Evolutionary conservation across 768 basidiomycete genomes (phyloP).

Genomic region (Tylopilus sp.): DNA sequence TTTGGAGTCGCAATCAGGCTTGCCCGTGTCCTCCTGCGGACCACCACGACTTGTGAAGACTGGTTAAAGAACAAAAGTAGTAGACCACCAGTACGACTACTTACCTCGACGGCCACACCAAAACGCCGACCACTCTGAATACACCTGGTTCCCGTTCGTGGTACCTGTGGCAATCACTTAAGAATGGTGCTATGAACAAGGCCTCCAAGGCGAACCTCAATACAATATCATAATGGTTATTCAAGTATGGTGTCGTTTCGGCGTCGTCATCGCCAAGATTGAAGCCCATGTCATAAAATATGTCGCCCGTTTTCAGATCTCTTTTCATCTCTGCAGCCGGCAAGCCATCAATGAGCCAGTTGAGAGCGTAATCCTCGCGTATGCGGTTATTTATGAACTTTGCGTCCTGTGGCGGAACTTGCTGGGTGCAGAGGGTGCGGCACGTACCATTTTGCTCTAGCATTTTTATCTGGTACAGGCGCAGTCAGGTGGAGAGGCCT

Average conservation of each 20-base stretch:
- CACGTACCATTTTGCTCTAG: slow-evolving; percentile 73
- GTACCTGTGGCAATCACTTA: slow-evolving; percentile 50
- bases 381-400: slow-evolving; percentile 92
- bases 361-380: slow-evolving; percentile 87
- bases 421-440: slow-evolving; percentile 61
- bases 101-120: slow-evolving; percentile 72
- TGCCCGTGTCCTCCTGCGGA: slow-evolving; percentile 39
- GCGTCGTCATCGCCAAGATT: slow-evolving; percentile 78
- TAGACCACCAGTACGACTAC: neutral
- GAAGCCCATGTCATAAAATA: slow-evolving; percentile 93
- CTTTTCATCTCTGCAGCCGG: slow-evolving; percentile 92
- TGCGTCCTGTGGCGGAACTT: slow-evolving; percentile 67
- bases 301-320: slow-evolving; percentile 73
- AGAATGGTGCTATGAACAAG: slow-evolving; percentile 2
- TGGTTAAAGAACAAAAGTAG: neutral
- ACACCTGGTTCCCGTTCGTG: slow-evolving; percentile 66
- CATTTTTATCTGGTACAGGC: slow-evolving; percentile 68
- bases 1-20: slow-evolving; percentile 50
- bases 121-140: slow-evolving; percentile 88
- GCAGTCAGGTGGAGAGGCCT: slow-evolving; percentile 5
- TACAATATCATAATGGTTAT: slow-evolving; percentile 92
- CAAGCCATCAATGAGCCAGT: slow-evolving; percentile 93
- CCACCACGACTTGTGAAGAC: slow-evolving; percentile 55
- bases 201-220: slow-evolving; percentile 47
- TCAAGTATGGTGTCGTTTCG: slow-evolving; percentile 65